Evolutionary conservation across 73 alveolate genomes (phyloP), one percentile per base, ranked within the genome.

Genomic region (Diophrys sp.): DNA sequence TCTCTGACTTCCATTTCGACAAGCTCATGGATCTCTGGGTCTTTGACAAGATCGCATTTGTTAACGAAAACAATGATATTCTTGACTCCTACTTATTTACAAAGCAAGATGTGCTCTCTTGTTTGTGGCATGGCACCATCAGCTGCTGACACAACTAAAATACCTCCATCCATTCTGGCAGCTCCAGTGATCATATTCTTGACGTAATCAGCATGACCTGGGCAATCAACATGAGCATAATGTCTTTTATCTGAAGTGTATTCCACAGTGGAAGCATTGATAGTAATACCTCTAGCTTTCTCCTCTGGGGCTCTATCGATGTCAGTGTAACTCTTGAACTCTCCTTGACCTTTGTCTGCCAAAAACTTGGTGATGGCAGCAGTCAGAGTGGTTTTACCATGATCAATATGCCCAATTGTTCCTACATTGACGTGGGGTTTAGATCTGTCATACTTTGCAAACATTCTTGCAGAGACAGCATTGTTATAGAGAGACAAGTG

Each of bases 91-190:
- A 92, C 93, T 82, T 93, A 81, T 66, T 95, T 75, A 87, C 95
- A 85, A 71, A 95, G 83, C 57, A 95, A 94, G 67, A 95, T 94
- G 85, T 95, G 99, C 77, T 95, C 99, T 75, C 98, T 82, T 29
- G 99, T 95, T 84, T 96, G 93, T 25, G 99, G 98, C 99, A 96
- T 96, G 67, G 95, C 94, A 24, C 99, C 99, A 81, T 96, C 99
- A 32, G 97, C 88, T 24, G 99, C 98, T 25, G 96, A 84, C 70
- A 92, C 95, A 67, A 96, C 99, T 70, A 96, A 79, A 54, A 96
- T 94, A 32, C 97, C 99, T 73, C 98, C 98, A 81, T 96, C 99
- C 99, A 95, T 95, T 78, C 93, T 83, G 73, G 98, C 95, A 29
- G 99, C 99, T 44, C 99, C 99, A 67, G 99, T 95, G 78, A 95